Base-by-base conservation (phyloP, 495 filamentous ascomycete species). In the Tuber umbilicatum region DNA sequence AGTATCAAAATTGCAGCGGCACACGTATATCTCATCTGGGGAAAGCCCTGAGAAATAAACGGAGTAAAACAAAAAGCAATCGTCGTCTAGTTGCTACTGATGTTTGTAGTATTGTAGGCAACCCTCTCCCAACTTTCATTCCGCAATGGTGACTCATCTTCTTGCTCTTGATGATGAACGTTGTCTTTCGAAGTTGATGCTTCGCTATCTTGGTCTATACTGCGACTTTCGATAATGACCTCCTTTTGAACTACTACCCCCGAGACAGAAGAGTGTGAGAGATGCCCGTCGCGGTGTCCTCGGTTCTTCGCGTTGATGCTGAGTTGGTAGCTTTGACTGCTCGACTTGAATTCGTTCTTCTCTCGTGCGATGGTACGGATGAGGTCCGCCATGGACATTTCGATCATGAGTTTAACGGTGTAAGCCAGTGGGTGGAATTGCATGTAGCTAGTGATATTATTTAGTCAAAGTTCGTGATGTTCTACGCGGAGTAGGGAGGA, bases 341-440 rank as follows among this genome's bases (percentile, higher is more conserved):
- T 67, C 17, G 60, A 43, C 9, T 72, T 68, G 71, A 80, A 69
- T 2, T 76, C 74, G 39, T 80, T 80, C 69, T 81, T 81, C 64
- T 81, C 72, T 21, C 64, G 69, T 4, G 79, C 75, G 19, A 81
- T 70, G 47, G 77, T 81, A 7, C 79, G 75, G 71, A 88, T 87
- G 42, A 88, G 83, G 23, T 80, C 78, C 1, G 86, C 85, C 86
- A 88, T 88, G 31, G 83, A 84, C 83, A 88, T 85, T 72, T 88
- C 87, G 80, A 88, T 87, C 72, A 87, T 86, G 50, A 88, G 84
- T 72, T 88, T 88, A 37, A 88, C 86, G 38, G 85, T 86, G 75
- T 87, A 88, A 7, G 86, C 83, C 12, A 88, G 80, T 5, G 86
- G 86, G 55, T 87, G 86, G 78, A 88, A 86, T 83, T 87, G 86